Evolutionary conservation across 495 filamentous ascomycete species (phyloP).

Genomic region (Neurospora sp.): DNA sequence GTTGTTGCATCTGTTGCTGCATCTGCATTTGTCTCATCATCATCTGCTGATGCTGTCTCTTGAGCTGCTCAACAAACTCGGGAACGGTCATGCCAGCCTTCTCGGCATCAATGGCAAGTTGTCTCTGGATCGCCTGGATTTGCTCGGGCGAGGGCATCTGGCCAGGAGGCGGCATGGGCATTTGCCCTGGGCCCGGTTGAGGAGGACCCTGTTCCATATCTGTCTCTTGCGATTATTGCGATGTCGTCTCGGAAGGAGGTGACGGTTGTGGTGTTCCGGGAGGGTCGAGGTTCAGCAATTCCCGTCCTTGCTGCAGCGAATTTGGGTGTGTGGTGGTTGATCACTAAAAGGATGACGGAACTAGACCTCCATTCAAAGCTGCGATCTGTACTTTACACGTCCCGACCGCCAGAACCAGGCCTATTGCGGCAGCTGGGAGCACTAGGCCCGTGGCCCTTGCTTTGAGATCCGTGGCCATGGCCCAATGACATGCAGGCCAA

Average conservation of each 20-base stretch:
- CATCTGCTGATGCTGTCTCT: conserved; percentile 45
- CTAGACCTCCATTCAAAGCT: background rate
- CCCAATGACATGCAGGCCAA: background rate
- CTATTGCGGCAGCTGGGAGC: background rate
- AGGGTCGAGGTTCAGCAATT: background rate
- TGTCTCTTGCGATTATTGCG: background rate
- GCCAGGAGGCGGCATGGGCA: conserved; percentile 32
- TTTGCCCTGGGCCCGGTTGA: conserved; percentile 17
- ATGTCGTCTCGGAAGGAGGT: background rate
- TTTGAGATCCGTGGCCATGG: background rate
- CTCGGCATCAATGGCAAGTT: conserved; percentile 66
- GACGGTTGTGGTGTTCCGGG: background rate
- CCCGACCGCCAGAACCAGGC: background rate
- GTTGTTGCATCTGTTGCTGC: conserved; percentile 54
- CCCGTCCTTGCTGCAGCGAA: background rate
- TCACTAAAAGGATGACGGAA: background rate
- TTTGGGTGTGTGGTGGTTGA: background rate
- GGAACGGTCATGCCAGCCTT: conserved; percentile 67
- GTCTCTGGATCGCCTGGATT: conserved; percentile 72
- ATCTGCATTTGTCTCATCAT: conserved; percentile 54
- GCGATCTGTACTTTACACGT: background rate
- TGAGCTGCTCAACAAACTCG: conserved; percentile 57
- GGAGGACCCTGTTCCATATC: conserved; percentile 5
- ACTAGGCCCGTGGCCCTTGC: background rate
- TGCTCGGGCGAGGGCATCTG: conserved; percentile 77